phyloP scores from a whole-genome alignment of 176 grass and related monocot species.

The Aegilops speltoides region DNA sequence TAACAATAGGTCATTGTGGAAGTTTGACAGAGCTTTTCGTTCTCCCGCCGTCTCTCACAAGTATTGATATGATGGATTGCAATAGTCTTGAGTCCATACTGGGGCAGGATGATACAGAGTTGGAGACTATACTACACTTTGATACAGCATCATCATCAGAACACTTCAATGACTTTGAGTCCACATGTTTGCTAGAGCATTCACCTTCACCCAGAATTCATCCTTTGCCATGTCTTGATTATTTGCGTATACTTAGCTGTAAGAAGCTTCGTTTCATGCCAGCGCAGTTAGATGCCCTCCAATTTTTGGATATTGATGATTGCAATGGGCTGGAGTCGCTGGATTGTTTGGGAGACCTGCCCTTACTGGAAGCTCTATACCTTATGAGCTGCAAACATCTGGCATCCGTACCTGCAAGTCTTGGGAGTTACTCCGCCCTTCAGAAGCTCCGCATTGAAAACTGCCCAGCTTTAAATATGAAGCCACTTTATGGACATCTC shows the following conservation, averaged over 20 bases:
- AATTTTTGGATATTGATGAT: rapidly evolving
- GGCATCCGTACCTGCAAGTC: not conserved
- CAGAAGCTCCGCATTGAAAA: rapidly evolving
- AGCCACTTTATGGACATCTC: not conserved
- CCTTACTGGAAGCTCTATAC: not conserved
- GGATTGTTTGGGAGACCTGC: not conserved
- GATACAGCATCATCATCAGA: not conserved
- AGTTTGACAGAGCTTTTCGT: not conserved
- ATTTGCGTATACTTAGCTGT: rapidly evolving
- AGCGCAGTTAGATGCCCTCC: not conserved
- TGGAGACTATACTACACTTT: not conserved
- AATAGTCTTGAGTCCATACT: not conserved
- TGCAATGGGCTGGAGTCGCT: not conserved
- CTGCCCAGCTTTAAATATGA: constrained; percentile 16
- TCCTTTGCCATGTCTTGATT: not conserved
- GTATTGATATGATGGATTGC: rapidly evolving
- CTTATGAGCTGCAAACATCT: not conserved
- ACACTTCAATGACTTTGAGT: not conserved
- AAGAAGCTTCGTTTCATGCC: not conserved
- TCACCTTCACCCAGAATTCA: not conserved
- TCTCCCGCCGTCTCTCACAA: not conserved
- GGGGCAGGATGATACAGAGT: not conserved
- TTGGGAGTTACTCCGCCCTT: not conserved
- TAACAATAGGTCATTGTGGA: rapidly evolving
- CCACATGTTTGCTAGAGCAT: not conserved